Base-by-base conservation (phyloP, 352 stramenopile genomes). In the Pythium myriotylum region DNA sequence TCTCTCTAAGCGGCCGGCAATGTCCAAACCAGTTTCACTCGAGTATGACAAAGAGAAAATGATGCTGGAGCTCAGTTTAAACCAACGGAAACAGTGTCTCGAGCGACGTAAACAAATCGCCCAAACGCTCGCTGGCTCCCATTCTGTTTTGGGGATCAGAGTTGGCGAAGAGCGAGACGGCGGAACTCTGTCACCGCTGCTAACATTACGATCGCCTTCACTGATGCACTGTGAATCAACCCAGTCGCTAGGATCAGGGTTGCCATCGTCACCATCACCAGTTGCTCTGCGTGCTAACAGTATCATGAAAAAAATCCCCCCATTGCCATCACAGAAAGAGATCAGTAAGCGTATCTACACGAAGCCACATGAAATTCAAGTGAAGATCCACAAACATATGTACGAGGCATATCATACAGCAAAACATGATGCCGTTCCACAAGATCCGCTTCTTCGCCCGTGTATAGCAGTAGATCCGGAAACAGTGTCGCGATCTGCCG, bases 51-150 rank as follows among this genome's bases (percentile, higher is more conserved):
- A 79, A 54, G 58, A 79, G 3, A 73, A 69, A 12, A 89, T 92
- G 69, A 51, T 92, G 49, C 45, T 92, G n/a, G 80, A 92, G 59
- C 67, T 92, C 19, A 78, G 65, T 62, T 61, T 92, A 4, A 85
- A 84, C 16, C 82, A 90, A 62, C 74, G 77, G 10, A 86, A 87
- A 35, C 77, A 86, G 47, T 90, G 82, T 42, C 54, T 81, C 10
- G 61, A 66, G 27, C 70, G 88, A 55, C 78, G 73, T 2, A 72
- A 86, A 40, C 60, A 71, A 27, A 68, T 89, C 3, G 59, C 71
- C 13, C 26, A 76, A 14, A 74, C 67, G 4, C 62, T 90, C 12
- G 66, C 67, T 4, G 76, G 61, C 22, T 73, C 70, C 14, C 77
- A 88, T 50, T 90, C 82, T 12, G 82, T 92, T 9, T 73, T 92